phyloP scores from a whole-genome alignment of 1,139 yeast species.

The Magnusiomyces tetraspermus region DNA sequence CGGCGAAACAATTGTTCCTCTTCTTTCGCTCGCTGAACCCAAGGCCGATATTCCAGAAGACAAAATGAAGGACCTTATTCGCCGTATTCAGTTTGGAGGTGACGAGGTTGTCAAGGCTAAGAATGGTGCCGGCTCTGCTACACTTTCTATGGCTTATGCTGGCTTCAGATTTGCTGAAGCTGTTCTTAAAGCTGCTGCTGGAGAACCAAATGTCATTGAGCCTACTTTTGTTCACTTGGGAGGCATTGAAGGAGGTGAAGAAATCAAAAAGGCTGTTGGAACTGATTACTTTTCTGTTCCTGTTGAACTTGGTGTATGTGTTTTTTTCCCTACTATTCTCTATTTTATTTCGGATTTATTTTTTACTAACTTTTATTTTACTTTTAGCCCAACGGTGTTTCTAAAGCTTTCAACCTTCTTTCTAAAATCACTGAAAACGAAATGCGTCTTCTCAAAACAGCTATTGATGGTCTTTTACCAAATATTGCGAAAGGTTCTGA shows the following conservation, averaged over 20 bases:
- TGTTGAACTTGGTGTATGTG: conserved; percentile 53
- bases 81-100: conserved; percentile 88
- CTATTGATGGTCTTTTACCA: conserved; percentile 69
- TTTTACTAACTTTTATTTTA: conserved; percentile 28
- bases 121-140: too few relatives aligned
- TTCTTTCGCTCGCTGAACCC: conserved; percentile 56
- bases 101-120: too few relatives aligned
- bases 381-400: conserved; percentile 57
- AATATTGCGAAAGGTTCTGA: conserved; percentile 61
- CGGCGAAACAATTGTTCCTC: conserved; percentile 88
- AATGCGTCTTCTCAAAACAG: conserved; percentile 58
- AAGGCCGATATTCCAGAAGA: conserved; percentile 39
- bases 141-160: too few relatives aligned
- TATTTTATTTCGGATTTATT: conserved; percentile 49
- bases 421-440: conserved; percentile 28
- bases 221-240: conserved; percentile 49
- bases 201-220: conserved; percentile 63
- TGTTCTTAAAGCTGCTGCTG: conserved; percentile 53
- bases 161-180: conserved; percentile 84
- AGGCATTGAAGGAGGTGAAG: conserved; percentile 34
- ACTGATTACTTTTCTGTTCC: conserved; percentile 89
- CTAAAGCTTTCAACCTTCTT: conserved; percentile 45
- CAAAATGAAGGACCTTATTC: conserved; percentile 57
- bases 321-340: background rate
- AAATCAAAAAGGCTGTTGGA: conserved; percentile 37